Evolutionary conservation across 1,284 basidiomycete species (phyloP).

Genomic region (Ceratobasidium sp.): DNA sequence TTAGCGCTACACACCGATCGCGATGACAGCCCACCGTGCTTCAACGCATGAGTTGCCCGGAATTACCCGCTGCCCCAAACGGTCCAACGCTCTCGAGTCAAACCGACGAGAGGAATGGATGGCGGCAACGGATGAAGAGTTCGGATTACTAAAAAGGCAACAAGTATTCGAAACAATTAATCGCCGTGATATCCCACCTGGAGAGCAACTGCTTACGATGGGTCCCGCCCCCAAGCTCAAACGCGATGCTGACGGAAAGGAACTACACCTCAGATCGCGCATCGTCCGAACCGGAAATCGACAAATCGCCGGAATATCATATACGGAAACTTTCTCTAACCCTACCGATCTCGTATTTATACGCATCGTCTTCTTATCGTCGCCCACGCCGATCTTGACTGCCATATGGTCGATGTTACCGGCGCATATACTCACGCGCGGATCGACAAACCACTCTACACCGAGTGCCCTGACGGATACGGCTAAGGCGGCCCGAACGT

Average conservation of each 20-base stretch:
- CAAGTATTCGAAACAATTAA: constrained; percentile 1
- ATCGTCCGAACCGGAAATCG: neutral
- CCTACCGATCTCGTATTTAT: neutral
- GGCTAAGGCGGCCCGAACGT: constrained; percentile 12
- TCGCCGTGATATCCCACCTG: neutral
- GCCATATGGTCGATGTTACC: constrained; percentile 10
- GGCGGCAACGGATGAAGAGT: neutral
- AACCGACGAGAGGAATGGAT: constrained; percentile 1
- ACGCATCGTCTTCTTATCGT: neutral
- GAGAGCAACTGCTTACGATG: neutral
- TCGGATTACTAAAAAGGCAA: neutral
- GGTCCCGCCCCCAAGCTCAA: neutral
- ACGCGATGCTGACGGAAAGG: neutral
- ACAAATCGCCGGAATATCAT: constrained; percentile 7
- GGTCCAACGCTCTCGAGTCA: constrained; percentile 9
- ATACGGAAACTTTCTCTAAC: constrained; percentile 11
- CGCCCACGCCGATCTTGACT: neutral
- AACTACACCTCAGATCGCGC: neutral
- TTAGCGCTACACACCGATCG: neutral
- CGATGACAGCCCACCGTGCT: neutral
- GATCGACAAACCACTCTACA: constrained; percentile 7
- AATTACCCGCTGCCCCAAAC: neutral
- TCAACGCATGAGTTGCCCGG: neutral
- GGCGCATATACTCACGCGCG: constrained; percentile 13
- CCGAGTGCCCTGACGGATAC: constrained; percentile 1